These are phyloP conservation scores for Oleoguttula mirabilis DNA, from an alignment of 495 filamentous ascomycete genomes.

Conservation along the genomic window DNA sequence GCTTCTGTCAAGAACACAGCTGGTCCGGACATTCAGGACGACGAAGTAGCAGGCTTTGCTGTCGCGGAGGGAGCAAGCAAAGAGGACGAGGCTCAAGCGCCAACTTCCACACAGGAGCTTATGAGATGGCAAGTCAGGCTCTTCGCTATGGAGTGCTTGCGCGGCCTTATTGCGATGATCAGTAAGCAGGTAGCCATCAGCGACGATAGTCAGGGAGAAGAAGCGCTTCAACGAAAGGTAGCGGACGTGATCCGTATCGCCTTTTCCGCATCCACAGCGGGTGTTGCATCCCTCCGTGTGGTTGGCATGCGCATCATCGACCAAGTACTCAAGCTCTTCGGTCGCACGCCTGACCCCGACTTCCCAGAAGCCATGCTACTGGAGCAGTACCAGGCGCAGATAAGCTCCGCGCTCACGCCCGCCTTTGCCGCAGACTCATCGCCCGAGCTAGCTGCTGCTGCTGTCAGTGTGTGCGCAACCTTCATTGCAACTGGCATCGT, in stretches of 20 bases:
- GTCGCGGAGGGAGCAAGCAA: conserved; percentile 51
- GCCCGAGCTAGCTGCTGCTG: conserved; percentile 84
- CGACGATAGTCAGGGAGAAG: conserved; percentile 58
- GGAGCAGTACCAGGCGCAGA: conserved; percentile 97
- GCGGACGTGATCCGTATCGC: conserved; percentile 95
- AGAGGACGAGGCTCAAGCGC: conserved; percentile 48
- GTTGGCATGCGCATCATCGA: conserved; percentile 89
- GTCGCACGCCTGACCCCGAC: conserved; percentile 87
- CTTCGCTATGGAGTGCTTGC: conserved; percentile 87
- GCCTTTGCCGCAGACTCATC: conserved; percentile 95
- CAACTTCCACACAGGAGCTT: conserved; percentile 65
- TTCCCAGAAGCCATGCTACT: conserved; percentile 90
- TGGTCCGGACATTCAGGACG: conserved; percentile 72
- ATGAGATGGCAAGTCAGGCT: conserved; percentile 92
- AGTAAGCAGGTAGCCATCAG: conserved; percentile 57
- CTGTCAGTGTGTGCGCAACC: conserved; percentile 91
- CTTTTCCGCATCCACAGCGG: conserved; percentile 91
- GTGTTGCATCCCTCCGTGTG: conserved; percentile 76
- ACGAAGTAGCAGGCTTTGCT: conserved; percentile 93
- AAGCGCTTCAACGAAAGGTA: conserved; percentile 67
- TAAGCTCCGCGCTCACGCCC: conserved; percentile 88
- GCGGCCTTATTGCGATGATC: conserved; percentile 64
- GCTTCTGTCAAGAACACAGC: conserved; percentile 39
- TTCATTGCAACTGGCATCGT: conserved; percentile 97
- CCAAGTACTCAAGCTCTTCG: conserved; percentile 87